These are phyloP conservation scores for Calvatia gigantea DNA, from an alignment of 768 basidiomycete genomes.

Conservation along the genomic window DNA sequence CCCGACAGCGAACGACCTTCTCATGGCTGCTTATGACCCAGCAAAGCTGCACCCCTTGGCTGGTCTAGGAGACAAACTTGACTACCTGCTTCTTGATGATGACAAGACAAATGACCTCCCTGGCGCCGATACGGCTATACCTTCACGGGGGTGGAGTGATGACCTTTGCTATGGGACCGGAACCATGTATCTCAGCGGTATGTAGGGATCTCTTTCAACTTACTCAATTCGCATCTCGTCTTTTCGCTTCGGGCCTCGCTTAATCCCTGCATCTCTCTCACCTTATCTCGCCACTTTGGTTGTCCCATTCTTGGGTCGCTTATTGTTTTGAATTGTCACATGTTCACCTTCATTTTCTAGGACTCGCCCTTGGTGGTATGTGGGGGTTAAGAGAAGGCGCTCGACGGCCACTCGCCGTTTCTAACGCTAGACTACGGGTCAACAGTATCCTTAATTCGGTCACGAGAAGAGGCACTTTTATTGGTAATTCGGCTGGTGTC, in stretches of 20 bases:
- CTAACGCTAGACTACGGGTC: conserved; percentile 85
- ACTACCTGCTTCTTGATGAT: conserved; percentile 94
- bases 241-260: conserved; percentile 49
- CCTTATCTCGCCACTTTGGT: conserved; percentile 62
- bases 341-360: conserved; percentile 69
- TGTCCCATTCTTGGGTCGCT: conserved; percentile 57
- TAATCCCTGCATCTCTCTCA: conserved; percentile 53
- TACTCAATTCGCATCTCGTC: conserved; percentile 47
- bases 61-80: conserved; percentile 86
- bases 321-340: conserved; percentile 85
- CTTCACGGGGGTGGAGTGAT: conserved; percentile 97
- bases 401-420: conserved; percentile 80
- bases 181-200: conserved; percentile 96
- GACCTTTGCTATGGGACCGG: conserved; percentile 99
- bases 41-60: conserved; percentile 93
- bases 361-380: conserved; percentile 89
- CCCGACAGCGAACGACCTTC: conserved; percentile 83
- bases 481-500: conserved; percentile 98
- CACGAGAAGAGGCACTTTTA: conserved; percentile 94
- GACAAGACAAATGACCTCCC: conserved; percentile 91
- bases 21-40: conserved; percentile 86
- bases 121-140: conserved; percentile 87
- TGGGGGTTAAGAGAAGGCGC: conserved; percentile 98
- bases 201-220: conserved; percentile 64
- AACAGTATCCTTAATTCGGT: conserved; percentile 97